Evolutionary conservation across 495 filamentous ascomycete genomes (phyloP), one percentile per base, ranked within the genome.

Genomic region (Penicillium egyptiacum): DNA sequence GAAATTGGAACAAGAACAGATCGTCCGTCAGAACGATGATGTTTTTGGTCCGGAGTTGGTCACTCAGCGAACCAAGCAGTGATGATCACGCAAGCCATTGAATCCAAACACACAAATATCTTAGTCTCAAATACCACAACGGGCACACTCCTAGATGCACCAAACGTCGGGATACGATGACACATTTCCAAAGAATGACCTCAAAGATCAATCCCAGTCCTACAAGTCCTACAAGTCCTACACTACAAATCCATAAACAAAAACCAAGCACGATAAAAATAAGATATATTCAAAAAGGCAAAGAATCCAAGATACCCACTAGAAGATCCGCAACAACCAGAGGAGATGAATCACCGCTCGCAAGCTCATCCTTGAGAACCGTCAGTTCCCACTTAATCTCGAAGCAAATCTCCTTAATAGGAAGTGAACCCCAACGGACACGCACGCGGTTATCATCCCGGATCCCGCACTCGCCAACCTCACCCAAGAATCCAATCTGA

Each of bases 1-100:
- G 45, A 76, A 75, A 33, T 45, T 78, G 10, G 76, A 79, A 48
- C 51, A 58, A 17, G 68, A 69, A 41, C 55, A 65, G 54, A 50
- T 56, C 17, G 49, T 55, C 37, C 46, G 54, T 28, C 56, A 61
- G 37, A 41, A 47, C 16, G 55, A 69, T 10, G 73, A 76, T 70
- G 64, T 77, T 23, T 79, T 77, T 57, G 76, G 76, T 5, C 69
- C 68, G 2, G 75, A 75, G 41, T 52, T 79, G 53, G 75, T 76
- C 14, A 65, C 61, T 48, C 67, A 74, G 46, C 61, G 75, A 51
- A 75, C 65, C 4, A 76, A 70, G 60, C 60, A 69, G 43, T 61
- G 48, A 52, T 49, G 40, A 40, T 48, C 1, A 19, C 9, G 22
- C 26, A 2, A 5, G 10, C 0, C 1, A 23, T 50, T 35, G 17